These are phyloP conservation scores for Podospora bellae-mahoneyi DNA, from an alignment of 495 filamentous ascomycete species.

Conservation along the genomic window DNA sequence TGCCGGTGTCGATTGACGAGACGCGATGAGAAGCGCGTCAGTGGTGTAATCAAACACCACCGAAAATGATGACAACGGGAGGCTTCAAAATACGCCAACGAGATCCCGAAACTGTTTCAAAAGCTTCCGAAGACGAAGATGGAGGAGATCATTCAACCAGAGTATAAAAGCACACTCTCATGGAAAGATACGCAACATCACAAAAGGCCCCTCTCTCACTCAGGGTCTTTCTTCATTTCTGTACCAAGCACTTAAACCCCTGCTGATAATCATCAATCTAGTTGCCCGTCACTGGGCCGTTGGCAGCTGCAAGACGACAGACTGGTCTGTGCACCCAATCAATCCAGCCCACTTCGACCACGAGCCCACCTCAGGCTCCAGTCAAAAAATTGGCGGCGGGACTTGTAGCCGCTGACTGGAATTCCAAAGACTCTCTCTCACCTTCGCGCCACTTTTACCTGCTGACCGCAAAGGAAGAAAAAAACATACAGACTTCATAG, in stretches of 20 bases:
- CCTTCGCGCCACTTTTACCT: slow-evolving; percentile 18
- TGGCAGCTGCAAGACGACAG: neutral
- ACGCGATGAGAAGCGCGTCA: neutral
- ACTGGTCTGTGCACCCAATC: neutral
- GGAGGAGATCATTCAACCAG: neutral
- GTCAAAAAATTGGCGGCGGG: slow-evolving; percentile 4
- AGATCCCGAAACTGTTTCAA: neutral
- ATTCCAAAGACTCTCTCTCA: neutral
- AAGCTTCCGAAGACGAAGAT: neutral
- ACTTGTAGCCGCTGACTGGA: neutral
- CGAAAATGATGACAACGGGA: neutral
- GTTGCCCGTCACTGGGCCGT: neutral
- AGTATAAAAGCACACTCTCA: neutral
- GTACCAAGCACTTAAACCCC: neutral
- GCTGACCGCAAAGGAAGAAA: slow-evolving; percentile 14
- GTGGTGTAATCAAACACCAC: neutral
- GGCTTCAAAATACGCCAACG: neutral
- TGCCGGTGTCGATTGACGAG: neutral
- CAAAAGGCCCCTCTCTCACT: neutral
- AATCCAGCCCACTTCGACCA: neutral
- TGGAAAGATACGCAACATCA: neutral
- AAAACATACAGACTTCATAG: slow-evolving; percentile 13
- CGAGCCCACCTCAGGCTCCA: neutral
- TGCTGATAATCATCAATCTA: neutral
- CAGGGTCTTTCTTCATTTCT: neutral